Evolutionary conservation across 2,329 filamentous ascomycete species (phyloP).

Genomic region (Tolypocladium ovalisporum): DNA sequence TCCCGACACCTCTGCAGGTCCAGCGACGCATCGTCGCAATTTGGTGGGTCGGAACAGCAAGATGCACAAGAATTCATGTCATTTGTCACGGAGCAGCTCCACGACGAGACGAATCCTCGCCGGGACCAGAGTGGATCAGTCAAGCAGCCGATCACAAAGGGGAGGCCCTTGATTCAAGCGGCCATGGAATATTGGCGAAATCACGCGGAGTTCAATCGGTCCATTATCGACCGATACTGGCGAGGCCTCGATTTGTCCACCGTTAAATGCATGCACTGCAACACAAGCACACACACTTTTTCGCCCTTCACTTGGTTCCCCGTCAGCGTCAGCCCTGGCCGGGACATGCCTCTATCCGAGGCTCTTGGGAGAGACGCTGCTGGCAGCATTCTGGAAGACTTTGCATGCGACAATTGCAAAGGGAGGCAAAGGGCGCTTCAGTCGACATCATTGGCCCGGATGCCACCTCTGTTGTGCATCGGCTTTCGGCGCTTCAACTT

Average conservation of each 20-base stretch:
- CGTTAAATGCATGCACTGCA: constrained; percentile 53
- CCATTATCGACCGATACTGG: constrained; percentile 72
- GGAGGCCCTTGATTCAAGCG: constrained; percentile 35
- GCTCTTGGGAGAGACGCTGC: constrained; percentile 61
- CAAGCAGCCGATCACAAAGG: constrained; percentile 20
- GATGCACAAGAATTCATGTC: constrained; percentile 85
- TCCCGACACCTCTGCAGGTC: constrained; percentile 25
- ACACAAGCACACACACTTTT: constrained; percentile 35
- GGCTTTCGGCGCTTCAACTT: constrained; percentile 54
- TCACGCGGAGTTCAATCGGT: constrained; percentile 58
- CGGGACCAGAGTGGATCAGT: constrained; percentile 29
- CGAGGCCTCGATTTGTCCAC: constrained; percentile 64
- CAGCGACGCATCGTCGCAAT: constrained; percentile 28
- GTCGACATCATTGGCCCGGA: constrained; percentile 62
- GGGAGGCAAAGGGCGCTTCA: constrained; percentile 56
- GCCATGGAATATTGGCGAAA: constrained; percentile 64
- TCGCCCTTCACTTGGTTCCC: constrained; percentile 43
- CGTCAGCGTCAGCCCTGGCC: constrained; percentile 23
- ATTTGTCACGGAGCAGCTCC: constrained; percentile 70
- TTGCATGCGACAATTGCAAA: constrained; percentile 67
- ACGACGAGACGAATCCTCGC: constrained; percentile 69
- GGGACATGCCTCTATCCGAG: constrained; percentile 36
- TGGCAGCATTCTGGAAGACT: constrained; percentile 56
- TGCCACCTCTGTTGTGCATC: constrained; percentile 70
- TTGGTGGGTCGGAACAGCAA: constrained; percentile 70